Evolutionary conservation across 176 grass and related monocot genomes (phyloP).

Genomic region (Rhynchospora breviuscula): DNA sequence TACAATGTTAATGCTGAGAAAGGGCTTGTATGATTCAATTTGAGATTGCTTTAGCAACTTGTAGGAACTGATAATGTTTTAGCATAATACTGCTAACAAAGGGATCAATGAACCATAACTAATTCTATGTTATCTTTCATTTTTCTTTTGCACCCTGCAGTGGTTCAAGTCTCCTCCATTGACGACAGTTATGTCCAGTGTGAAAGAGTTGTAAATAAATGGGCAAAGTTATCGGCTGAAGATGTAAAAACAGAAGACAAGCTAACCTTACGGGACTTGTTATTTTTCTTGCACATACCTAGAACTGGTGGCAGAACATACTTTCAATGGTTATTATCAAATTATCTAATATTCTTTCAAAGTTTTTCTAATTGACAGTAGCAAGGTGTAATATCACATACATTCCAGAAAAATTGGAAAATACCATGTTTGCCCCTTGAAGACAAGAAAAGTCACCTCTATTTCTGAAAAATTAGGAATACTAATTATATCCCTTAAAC

Average conservation of each 20-base stretch:
- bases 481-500: not conserved
- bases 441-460: not conserved
- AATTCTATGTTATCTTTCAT: not conserved
- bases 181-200: slow-evolving; percentile 44
- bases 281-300: slow-evolving; percentile 95
- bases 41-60: not conserved
- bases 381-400: not conserved
- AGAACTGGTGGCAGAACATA: slow-evolving; percentile 89
- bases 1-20: no score
- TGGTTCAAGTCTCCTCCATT: slow-evolving; percentile 19
- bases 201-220: slow-evolving; percentile 51
- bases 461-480: not conserved
- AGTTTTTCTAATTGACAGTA: not conserved
- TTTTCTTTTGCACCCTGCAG: not conserved
- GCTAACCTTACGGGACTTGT: slow-evolving; percentile 66
- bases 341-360: not conserved
- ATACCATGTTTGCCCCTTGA: not conserved
- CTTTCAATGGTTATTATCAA: slow-evolving; percentile 65
- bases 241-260: slow-evolving; percentile 40
- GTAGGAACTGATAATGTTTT: not conserved
- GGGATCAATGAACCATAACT: not conserved
- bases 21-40: not conserved
- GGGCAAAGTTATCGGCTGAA: slow-evolving; percentile 43
- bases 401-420: not conserved
- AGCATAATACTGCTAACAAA: not conserved